These are phyloP conservation scores for Colletotrichum salicis DNA, from an alignment of 2,329 filamentous ascomycete genomes.

Conservation along the genomic window DNA sequence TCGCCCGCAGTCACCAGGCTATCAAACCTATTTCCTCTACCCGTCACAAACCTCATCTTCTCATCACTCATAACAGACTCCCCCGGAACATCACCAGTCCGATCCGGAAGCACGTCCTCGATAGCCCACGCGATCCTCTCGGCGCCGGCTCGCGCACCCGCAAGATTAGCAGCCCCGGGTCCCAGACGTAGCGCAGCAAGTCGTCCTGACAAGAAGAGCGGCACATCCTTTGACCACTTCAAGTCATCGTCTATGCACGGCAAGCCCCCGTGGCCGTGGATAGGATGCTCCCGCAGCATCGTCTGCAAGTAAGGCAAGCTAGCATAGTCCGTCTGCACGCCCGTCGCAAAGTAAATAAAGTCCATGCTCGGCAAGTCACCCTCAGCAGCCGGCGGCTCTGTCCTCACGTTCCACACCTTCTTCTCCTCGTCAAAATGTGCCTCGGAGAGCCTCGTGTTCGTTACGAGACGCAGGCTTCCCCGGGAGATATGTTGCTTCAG, in stretches of 20 bases:
- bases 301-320: conserved; percentile 70
- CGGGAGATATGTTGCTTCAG: conserved; percentile 67
- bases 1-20: conserved; percentile 20
- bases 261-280: conserved; percentile 72
- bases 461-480: conserved; percentile 65
- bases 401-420: conserved; percentile 56
- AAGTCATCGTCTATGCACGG: conserved; percentile 81
- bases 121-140: conserved; percentile 79
- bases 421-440: conserved; percentile 60
- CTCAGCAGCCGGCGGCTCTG: conserved; percentile 59
- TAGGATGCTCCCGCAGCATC: conserved; percentile 68
- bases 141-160: conserved; percentile 77
- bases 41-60: conserved; percentile 33
- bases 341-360: conserved; percentile 82
- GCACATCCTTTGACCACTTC: conserved; percentile 79
- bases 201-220: conserved; percentile 76
- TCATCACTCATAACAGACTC: conserved; percentile 12
- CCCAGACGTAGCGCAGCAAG: conserved; percentile 76
- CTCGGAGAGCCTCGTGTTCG: conserved; percentile 65
- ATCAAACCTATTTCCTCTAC: conserved; percentile 33
- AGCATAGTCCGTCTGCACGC: conserved; percentile 71
- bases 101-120: conserved; percentile 62
- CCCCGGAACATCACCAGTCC: conserved; percentile 3
- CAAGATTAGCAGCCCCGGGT: conserved; percentile 78
- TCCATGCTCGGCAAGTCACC: conserved; percentile 65